A percentile compares a stretch with the other conserved stretches of the same genome.
These are phyloP conservation scores for Aspergillus sclerotiicarbonarius DNA, from an alignment of 495 filamentous ascomycete species.

Conservation along the genomic window DNA sequence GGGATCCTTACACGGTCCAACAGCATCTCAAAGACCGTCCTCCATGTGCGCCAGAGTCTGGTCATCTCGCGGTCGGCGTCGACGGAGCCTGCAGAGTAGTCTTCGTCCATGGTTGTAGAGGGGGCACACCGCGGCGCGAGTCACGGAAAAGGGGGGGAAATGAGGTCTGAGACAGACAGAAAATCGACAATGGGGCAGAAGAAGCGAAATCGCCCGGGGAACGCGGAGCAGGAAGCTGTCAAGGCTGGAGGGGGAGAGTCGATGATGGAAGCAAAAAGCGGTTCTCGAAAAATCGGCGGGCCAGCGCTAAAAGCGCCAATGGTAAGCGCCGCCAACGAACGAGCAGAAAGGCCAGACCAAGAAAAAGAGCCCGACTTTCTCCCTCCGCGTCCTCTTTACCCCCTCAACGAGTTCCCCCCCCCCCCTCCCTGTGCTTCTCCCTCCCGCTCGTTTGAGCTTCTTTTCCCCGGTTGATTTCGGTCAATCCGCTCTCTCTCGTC, in stretches of 20 bases:
- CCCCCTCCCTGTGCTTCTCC: conserved; percentile 9
- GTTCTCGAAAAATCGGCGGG: conserved; percentile 30
- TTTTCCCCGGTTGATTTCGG: conserved; percentile 13
- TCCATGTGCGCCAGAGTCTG: conserved; percentile 82
- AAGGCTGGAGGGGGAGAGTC: neutral
- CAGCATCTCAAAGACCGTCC: conserved; percentile 85
- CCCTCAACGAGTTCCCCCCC: too few relatives aligned
- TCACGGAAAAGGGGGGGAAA: neutral
- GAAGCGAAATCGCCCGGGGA: conserved; percentile 7
- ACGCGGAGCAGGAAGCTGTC: conserved; percentile 3
- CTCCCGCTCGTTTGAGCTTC: conserved; percentile 10
- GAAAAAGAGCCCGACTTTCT: conserved; percentile 16
- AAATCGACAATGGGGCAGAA: neutral
- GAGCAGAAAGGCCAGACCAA: conserved; percentile 21
- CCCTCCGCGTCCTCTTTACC: conserved; percentile 13
- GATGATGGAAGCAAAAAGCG: conserved; percentile 5
- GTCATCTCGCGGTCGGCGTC: conserved; percentile 67
- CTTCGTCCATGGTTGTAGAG: conserved; percentile 49
- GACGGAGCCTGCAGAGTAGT: conserved; percentile 43
- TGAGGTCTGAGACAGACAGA: neutral
- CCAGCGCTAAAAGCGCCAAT: conserved; percentile 29
- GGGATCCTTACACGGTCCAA: conserved; percentile 64
- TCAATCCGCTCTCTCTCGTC: conserved; percentile 9
- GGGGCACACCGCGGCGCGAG: conserved; percentile 15
- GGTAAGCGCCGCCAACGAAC: conserved; percentile 24